Evolutionary conservation across 805 yeast species (phyloP).

Genomic region (Suhomyces emberorum): DNA sequence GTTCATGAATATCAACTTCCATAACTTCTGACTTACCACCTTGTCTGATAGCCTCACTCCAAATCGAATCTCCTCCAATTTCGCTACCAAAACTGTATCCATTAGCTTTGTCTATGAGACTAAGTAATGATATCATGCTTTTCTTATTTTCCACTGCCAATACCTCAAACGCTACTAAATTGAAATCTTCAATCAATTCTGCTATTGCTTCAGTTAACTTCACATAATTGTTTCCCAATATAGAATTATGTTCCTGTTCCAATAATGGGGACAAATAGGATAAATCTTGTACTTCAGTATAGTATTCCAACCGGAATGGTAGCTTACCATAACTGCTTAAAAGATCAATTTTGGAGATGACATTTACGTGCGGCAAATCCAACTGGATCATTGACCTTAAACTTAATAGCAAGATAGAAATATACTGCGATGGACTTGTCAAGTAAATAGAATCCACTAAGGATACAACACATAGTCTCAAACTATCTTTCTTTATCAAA

Average conservation of each 20-base stretch:
- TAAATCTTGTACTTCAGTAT: slow-evolving; percentile 89
- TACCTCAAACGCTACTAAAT: slow-evolving; percentile 84
- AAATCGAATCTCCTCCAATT: slow-evolving; percentile 92
- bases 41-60: slow-evolving; percentile 94
- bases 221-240: slow-evolving; percentile 58
- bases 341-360: slow-evolving; percentile 85
- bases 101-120: slow-evolving; percentile 81
- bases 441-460: slow-evolving; percentile 79
- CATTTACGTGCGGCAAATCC: slow-evolving; percentile 90
- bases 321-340: slow-evolving; percentile 72
- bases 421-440: slow-evolving; percentile 84
- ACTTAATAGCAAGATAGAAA: slow-evolving; percentile 75
- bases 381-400: slow-evolving; percentile 89
- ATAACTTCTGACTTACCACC: slow-evolving; percentile 51
- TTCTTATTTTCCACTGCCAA: slow-evolving; percentile 87
- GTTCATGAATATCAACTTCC: slow-evolving; percentile 78
- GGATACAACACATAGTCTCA: slow-evolving; percentile 81
- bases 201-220: slow-evolving; percentile 73
- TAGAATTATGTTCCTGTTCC: slow-evolving; percentile 67
- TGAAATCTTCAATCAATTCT: slow-evolving; percentile 82
- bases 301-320: slow-evolving; percentile 79
- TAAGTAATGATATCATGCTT: slow-evolving; percentile 80
- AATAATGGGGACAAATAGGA: slow-evolving; percentile 62
- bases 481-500: slow-evolving; percentile 53
- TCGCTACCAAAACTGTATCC: slow-evolving; percentile 96